phyloP scores from a whole-genome alignment of 305 asterid species.

The Solanum hybrid region DNA sequence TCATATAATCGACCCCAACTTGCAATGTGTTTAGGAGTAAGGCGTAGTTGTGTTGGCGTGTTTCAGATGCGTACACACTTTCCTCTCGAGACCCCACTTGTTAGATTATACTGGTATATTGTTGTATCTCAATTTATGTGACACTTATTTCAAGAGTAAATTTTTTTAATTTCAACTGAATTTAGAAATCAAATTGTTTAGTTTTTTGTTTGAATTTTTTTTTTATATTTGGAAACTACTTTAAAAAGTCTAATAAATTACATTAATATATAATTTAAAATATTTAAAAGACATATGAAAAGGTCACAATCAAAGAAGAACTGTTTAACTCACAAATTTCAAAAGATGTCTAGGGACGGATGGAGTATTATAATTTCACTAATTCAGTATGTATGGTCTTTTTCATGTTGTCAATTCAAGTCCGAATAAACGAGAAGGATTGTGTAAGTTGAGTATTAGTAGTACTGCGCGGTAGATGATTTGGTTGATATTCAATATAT shows the following conservation, averaged over 20 bases:
- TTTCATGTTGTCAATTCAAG: too few relatives aligned
- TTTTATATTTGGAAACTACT: not conserved
- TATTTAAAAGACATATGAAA: not conserved
- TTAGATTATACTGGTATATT: not conserved
- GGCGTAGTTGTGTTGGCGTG: not conserved
- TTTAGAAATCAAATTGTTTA: too few relatives aligned
- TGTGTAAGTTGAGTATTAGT: too few relatives aligned
- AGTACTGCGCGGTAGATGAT: too few relatives aligned
- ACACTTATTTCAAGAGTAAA: not conserved
- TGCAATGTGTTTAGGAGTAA: not conserved
- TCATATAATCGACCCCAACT: not conserved
- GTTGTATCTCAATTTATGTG: not conserved
- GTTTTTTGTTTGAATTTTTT: not conserved
- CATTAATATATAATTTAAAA: not conserved
- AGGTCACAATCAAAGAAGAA: not conserved
- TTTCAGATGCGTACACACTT: not conserved
- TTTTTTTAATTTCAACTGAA: not conserved
- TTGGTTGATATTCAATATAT: too few relatives aligned
- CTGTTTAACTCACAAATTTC: too few relatives aligned
- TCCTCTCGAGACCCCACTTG: not conserved
- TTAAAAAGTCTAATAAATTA: not conserved
- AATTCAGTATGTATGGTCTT: too few relatives aligned
- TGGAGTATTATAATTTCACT: too few relatives aligned
- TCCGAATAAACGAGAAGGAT: too few relatives aligned
- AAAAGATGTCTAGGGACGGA: too few relatives aligned